These are phyloP conservation scores for Nitzschia sp. DNA, from an alignment of 108 stramenopile genomes.

Conservation along the genomic window DNA sequence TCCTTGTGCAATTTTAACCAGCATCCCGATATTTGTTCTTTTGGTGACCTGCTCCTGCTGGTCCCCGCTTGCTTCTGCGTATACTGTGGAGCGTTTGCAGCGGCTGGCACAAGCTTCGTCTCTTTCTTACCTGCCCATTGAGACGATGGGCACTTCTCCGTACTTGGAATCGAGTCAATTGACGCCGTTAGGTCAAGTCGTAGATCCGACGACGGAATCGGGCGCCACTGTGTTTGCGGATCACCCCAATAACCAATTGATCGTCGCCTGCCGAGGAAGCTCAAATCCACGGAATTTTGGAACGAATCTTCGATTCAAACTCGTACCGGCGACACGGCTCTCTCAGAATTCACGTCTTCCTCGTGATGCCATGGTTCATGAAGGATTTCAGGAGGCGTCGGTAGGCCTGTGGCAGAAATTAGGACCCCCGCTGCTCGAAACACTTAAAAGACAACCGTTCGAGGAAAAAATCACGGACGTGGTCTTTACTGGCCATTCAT, in stretches of 20 bases:
- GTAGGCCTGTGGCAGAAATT: constrained; percentile 55
- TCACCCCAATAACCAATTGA: constrained; percentile 1
- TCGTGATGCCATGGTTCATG: constrained; percentile 38
- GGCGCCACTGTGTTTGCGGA: constrained; percentile 60
- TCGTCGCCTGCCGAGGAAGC: constrained; percentile 64
- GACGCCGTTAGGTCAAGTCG: constrained; percentile 47
- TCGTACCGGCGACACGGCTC: constrained; percentile 41
- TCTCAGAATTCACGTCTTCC: constrained; percentile 2
- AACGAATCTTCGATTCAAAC: constrained; percentile 57
- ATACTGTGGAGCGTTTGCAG: constrained; percentile 13
- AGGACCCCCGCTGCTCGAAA: constrained; percentile 30
- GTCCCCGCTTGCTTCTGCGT: not conserved
- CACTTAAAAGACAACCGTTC: constrained; percentile 8
- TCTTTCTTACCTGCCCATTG: constrained; percentile 58
- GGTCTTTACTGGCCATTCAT: constrained; percentile 74
- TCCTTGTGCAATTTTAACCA: too few relatives aligned
- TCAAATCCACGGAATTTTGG: constrained; percentile 55
- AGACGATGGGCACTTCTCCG: constrained; percentile 55
- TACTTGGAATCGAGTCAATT: constrained; percentile 41
- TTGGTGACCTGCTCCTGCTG: too few relatives aligned
- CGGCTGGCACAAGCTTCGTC: constrained; percentile 56
- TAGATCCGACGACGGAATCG: constrained; percentile 52
- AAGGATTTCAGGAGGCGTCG: constrained; percentile 59
- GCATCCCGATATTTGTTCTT: too few relatives aligned
- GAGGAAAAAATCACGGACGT: constrained; percentile 65